Evolutionary conservation across 208 protist species (phyloP), one percentile per base, ranked within the genome.

Genomic region (Leishmania arabica): DNA sequence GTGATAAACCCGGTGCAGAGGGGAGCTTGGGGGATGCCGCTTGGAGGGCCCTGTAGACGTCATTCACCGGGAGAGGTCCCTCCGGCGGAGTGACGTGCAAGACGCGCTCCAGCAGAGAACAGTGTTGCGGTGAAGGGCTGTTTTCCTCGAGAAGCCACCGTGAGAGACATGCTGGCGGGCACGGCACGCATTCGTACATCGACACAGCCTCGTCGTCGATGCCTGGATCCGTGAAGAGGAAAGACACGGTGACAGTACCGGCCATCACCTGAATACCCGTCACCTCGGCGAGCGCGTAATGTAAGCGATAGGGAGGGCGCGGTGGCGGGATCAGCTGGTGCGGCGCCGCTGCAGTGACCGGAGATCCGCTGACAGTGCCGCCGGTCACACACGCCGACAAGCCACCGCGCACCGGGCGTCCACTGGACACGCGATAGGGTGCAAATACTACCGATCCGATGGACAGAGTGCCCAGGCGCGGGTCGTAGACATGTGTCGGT

Each of bases 171-270:
- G 60, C 31, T 7, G 81, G 77, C 19, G 92, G 89, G 75, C 90
- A 95, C 3, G 88, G 90, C 19, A 95, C 82, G 62, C 93, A 80
- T 62, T 90, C 86, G 77, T 90, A 93, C 19, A 95, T 64, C 11
- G 88, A 89, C 82, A 96, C 81, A 2, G 89, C 84, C 78, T 91
- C 88, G 78, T 96, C 92, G 54, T 96, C 92, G 15, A 93, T 90
- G 56, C 91, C 92, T 3, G 90, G 88, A 65, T 95, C 89, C 31
- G 86, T 82, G 51, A 88, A 89, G 68, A 91, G 81, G 69, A 93
- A 94, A 54, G 85, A 77, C 34, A 95, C 89, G 0, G 88, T 92
- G 53, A 90, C 91, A n/a, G 92, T 95, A 37, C 89, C 87, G 17
- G 88, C 81, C 79, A 79, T 86, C 60, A 68, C 76, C 80, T 96